phyloP scores from a whole-genome alignment of 164 flowering plant species.

The Aristolochia fimbriata region DNA sequence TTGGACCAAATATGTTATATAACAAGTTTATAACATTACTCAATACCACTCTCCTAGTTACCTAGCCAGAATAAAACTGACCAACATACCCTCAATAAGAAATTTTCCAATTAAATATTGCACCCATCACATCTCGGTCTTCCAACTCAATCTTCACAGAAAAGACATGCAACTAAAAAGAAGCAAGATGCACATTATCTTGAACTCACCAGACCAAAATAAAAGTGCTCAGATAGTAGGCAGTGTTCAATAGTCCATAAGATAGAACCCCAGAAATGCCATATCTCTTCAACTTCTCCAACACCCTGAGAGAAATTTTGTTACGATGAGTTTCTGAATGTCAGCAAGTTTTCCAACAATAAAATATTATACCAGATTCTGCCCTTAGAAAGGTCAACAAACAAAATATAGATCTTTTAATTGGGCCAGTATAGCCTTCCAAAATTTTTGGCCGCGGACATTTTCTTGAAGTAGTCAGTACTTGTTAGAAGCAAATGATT shows the following conservation, averaged over 20 bases:
- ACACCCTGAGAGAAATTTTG: slow-evolving; percentile 15
- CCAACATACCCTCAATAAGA: too few relatives aligned
- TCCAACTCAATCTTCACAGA: neutral
- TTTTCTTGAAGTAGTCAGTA: too few relatives aligned
- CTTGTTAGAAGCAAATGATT: too few relatives aligned
- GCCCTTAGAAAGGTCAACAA: too few relatives aligned
- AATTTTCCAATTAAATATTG: neutral
- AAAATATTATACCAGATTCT: too few relatives aligned
- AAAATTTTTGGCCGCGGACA: too few relatives aligned
- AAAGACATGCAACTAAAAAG: too few relatives aligned
- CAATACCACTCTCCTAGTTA: neutral
- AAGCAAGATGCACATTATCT: neutral
- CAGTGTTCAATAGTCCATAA: slow-evolving; percentile 74
- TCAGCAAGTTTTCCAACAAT: too few relatives aligned
- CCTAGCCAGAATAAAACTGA: too few relatives aligned
- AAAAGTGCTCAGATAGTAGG: slow-evolving; percentile 62
- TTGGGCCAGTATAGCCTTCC: too few relatives aligned
- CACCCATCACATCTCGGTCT: neutral
- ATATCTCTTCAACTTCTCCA: slow-evolving; percentile 53
- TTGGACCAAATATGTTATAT: neutral
- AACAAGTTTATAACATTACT: neutral
- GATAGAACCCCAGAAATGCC: slow-evolving; percentile 73
- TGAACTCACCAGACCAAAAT: slow-evolving; percentile 63
- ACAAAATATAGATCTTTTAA: too few relatives aligned
- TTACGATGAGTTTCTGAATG: neutral